Percentiles rank a stretch among this genome's conserved stretches.
These are phyloP conservation scores for Loxodes magnus DNA, from an alignment of 73 alveolate genomes.

Conservation along the genomic window DNA sequence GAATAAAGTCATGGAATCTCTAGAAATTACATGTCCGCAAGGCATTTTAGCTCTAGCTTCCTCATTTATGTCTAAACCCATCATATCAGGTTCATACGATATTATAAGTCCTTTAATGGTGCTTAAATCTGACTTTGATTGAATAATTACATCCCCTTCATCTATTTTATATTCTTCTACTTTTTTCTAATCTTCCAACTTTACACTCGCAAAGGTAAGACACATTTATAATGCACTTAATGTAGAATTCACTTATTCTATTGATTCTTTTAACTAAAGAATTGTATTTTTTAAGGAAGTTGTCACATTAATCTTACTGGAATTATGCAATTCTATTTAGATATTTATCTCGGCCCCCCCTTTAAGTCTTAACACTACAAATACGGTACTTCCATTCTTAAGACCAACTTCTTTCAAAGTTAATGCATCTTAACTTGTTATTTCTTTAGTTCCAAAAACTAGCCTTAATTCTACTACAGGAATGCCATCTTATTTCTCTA, in stretches of 20 bases:
- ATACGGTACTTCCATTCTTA: neutral
- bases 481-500: conserved; percentile 5
- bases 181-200: neutral
- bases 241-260: neutral
- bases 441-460: conserved; percentile 6
- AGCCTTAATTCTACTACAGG: neutral
- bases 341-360: neutral
- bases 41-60: conserved; percentile 29
- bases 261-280: conserved; percentile 2
- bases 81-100: conserved; percentile 15
- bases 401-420: conserved; percentile 1
- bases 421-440: neutral
- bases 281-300: neutral
- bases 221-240: conserved; percentile 2
- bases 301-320: conserved; percentile 6
- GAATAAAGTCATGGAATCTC: conserved; percentile 14
- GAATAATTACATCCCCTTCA: conserved; percentile 1
- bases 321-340: neutral
- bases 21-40: conserved; percentile 23
- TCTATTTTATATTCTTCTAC: neutral
- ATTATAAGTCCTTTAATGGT: conserved; percentile 8
- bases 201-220: conserved; percentile 14
- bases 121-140: conserved; percentile 16
- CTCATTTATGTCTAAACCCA: neutral
- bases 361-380: conserved; percentile 9